Percentiles rank a stretch among this genome's conserved stretches.
Conservation (phyloP, 441 rosid genomes). For the Populus hybrid region DNA sequence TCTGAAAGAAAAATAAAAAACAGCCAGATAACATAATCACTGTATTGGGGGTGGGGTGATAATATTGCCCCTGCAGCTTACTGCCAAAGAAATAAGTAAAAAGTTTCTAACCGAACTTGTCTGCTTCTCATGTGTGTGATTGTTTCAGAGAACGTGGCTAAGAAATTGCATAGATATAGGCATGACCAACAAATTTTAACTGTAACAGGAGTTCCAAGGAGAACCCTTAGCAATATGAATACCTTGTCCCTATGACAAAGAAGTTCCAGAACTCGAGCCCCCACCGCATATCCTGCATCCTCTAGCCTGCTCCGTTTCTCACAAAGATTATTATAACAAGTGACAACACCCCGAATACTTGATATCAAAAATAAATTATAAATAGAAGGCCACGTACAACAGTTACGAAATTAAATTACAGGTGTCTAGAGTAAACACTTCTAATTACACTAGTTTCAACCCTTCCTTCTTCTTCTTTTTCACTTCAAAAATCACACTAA, state of each 20-base stretch:
- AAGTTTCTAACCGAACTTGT: neutral
- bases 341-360: constrained; percentile 1
- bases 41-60: neutral
- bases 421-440: neutral
- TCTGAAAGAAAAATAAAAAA: neutral
- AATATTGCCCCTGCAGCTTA: too few relatives aligned
- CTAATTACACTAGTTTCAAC: constrained; percentile 1
- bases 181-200: neutral
- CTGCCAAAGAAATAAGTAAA: too few relatives aligned
- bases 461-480: neutral
- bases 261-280: constrained; percentile 88
- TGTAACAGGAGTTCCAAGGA: neutral
- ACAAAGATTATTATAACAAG: constrained; percentile 11
- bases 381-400: neutral
- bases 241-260: constrained; percentile 94
- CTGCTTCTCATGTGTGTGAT: neutral
- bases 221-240: constrained; percentile 5
- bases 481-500: neutral
- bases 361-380: neutral
- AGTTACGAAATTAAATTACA: neutral
- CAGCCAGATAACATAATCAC: neutral
- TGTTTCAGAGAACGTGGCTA: neutral
- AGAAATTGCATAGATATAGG: neutral
- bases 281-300: constrained; percentile 95
- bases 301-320: constrained; percentile 56